Evolutionary conservation across 2,329 filamentous ascomycete genomes (phyloP), one percentile per base, ranked within the genome.

Genomic region (Diaporthe sp.): DNA sequence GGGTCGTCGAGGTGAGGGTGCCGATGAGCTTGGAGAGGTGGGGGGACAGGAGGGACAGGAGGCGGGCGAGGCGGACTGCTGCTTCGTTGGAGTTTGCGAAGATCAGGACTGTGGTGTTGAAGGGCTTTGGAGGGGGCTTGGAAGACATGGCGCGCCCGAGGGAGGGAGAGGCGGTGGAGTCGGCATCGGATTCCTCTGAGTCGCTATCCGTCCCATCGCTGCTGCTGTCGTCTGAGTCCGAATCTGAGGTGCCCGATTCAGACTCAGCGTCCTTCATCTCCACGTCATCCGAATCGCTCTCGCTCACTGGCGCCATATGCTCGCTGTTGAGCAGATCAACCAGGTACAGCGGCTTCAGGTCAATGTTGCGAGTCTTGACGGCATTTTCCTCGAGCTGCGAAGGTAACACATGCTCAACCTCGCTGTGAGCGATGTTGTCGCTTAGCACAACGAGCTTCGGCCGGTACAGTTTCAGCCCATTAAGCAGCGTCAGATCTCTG

Each of bases 71-170:
- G 75, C 97, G 94, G n/a, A 94, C 89, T 1, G 96, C 95, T 25
- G 93, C 92, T 83, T 98, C 95, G 82, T 96, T 98, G 75, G 94
- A 97, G 80, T 95, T 95, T 63, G 95, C 96, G 83, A 98, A 98
- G 78, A 98, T 92, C 49, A 98, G 88, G 15, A 93, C 91, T 4
- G 86, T 86, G 42, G 87, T 85, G 25, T 82, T 79, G 77, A 85
- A 82, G 17, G 72, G 65, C 63, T 77, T 63, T 74, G 57, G 22
- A 15, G 13, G 22, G 31, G 31, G 73, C 28, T 51, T 70, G 63
- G 53, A 65, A 10, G 51, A 37, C 1, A n/a, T 76, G 39, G 9
- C 61, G 22, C 49, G 51, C 15, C 55, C n/a, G 34, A 8, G 47
- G 25, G 68, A 61, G 6, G 47, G 47, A 20, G 68, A 71, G 25